Evolutionary conservation across 768 basidiomycete species (phyloP).

Genomic region (Suillus luteus): DNA sequence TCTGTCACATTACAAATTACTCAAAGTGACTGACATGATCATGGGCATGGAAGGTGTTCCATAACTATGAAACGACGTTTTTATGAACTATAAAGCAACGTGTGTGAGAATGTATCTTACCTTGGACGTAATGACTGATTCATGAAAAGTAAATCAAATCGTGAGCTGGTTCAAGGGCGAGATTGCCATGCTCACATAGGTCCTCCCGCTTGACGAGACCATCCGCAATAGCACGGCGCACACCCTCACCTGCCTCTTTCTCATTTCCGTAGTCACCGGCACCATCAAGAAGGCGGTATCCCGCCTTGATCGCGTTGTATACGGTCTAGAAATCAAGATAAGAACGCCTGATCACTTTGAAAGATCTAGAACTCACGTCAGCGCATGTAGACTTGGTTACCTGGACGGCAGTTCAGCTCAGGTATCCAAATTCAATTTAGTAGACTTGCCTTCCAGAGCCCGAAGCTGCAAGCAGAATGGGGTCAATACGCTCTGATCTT

Average conservation of each 20-base stretch:
- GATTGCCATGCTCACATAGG: slow-evolving; percentile 58
- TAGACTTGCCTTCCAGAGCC: slow-evolving; percentile 66
- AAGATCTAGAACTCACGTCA: slow-evolving; percentile 42
- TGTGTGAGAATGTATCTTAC: slow-evolving; percentile 29
- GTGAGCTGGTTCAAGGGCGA: slow-evolving; percentile 2
- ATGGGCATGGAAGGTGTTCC: slow-evolving; percentile 87
- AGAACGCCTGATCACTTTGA: neutral
- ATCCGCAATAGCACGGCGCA: slow-evolving; percentile 74
- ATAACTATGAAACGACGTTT: slow-evolving; percentile 49
- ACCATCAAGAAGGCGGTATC: slow-evolving; percentile 86
- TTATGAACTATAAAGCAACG: neutral
- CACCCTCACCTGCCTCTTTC: slow-evolving; percentile 78
- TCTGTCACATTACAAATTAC: slow-evolving; percentile 2
- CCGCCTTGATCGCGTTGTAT: slow-evolving; percentile 82
- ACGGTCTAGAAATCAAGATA: slow-evolving; percentile 52
- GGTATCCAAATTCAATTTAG: neutral
- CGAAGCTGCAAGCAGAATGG: slow-evolving; percentile 46
- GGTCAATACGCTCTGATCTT: slow-evolving; percentile 10
- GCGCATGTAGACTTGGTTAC: slow-evolving; percentile 62
- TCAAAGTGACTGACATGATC: slow-evolving; percentile 56
- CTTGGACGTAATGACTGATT: slow-evolving; percentile 82
- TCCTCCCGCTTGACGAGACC: slow-evolving; percentile 89
- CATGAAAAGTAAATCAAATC: neutral
- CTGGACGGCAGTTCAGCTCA: slow-evolving; percentile 33
- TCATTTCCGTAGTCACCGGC: slow-evolving; percentile 91